These are phyloP conservation scores for Syzygium aqueum DNA, from an alignment of 345 rosid species.

Conservation along the genomic window DNA sequence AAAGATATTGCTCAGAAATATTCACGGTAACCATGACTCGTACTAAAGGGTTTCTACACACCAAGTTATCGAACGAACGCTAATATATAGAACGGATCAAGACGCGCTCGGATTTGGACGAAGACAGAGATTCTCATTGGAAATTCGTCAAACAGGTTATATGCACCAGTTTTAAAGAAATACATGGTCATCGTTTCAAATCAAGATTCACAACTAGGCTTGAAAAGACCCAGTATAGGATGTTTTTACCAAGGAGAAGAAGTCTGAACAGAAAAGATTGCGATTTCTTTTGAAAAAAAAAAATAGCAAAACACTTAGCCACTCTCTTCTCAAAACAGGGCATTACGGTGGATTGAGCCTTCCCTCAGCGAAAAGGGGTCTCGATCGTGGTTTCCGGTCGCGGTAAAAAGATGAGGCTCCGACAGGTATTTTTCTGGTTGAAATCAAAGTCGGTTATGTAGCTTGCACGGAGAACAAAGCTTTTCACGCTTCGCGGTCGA, in stretches of 20 bases:
- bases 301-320: not conserved
- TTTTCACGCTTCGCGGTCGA: not conserved
- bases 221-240: not conserved
- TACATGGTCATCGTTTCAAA: not conserved
- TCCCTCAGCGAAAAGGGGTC: no score
- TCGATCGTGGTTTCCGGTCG: no score
- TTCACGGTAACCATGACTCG: not conserved
- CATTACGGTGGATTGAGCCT: not conserved
- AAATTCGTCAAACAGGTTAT: not conserved
- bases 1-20: not conserved
- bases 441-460: not conserved
- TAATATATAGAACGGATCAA: not conserved
- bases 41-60: not conserved
- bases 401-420: no score
- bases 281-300: not conserved
- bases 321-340: not conserved
- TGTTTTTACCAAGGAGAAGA: not conserved
- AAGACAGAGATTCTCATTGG: not conserved
- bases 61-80: not conserved
- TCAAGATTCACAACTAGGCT: not conserved
- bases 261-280: not conserved
- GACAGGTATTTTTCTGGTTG: not conserved
- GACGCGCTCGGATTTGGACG: not conserved
- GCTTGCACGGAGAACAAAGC: not conserved
- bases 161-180: not conserved